These are phyloP conservation scores for Schizophyllum commune DNA, from an alignment of 1,284 basidiomycete species.

Conservation along the genomic window DNA sequence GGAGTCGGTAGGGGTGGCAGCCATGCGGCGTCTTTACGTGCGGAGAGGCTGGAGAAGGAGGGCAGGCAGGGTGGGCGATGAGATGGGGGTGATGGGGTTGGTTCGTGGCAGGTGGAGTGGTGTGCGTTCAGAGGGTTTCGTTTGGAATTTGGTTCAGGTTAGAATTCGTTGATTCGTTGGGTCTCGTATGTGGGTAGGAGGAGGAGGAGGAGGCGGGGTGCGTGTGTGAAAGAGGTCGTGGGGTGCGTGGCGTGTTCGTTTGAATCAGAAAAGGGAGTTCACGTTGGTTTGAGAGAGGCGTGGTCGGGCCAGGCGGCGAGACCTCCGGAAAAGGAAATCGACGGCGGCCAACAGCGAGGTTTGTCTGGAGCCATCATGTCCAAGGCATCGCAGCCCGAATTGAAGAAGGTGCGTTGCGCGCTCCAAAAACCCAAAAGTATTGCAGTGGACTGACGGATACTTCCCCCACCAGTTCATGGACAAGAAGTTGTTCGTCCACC, in stretches of 20 bases:
- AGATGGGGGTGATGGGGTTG: background rate
- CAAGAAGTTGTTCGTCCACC: conserved; percentile 90
- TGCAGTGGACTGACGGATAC: background rate
- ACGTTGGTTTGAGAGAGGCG: background rate
- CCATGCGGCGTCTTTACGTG: background rate
- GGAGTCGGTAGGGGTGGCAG: background rate
- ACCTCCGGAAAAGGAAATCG: background rate
- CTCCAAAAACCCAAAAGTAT: background rate
- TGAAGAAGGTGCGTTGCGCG: conserved; percentile 70
- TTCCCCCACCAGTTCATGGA: conserved; percentile 82
- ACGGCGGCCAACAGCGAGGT: background rate
- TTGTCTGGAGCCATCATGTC: conserved; percentile 51
- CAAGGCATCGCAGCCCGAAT: conserved; percentile 86
- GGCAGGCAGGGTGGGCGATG: no score
- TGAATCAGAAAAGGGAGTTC: background rate
- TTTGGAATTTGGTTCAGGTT: no score
- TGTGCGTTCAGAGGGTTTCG: no score
- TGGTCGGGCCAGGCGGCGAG: background rate
- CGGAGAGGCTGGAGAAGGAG: background rate
- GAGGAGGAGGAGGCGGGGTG: background rate
- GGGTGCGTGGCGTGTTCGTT: background rate
- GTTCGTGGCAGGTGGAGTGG: background rate
- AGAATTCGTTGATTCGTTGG: no score
- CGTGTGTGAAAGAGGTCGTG: background rate
- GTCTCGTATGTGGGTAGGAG: background rate